Conservation (phyloP, 2,329 filamentous ascomycete species). For the Thielaviopsis punctulata region DNA sequence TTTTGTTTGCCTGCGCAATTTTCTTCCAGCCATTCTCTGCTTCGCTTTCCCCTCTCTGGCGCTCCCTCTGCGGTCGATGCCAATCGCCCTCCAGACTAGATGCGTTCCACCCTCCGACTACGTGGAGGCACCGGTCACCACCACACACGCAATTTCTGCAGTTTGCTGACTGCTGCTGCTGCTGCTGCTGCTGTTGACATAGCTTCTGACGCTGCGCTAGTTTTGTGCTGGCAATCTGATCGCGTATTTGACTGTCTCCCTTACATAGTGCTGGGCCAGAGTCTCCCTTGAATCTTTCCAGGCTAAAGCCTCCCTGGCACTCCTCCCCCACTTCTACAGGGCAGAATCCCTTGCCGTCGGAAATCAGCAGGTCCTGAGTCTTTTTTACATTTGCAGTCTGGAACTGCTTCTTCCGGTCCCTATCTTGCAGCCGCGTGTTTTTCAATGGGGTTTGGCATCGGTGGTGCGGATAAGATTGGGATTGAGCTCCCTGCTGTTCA, state of each 20-base stretch:
- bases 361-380: background rate
- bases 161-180: background rate
- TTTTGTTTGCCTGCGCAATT: too few relatives aligned
- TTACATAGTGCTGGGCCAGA: background rate
- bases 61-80: too few relatives aligned
- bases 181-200: background rate
- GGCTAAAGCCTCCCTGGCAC: background rate
- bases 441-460: background rate
- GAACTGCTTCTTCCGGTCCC: too few relatives aligned
- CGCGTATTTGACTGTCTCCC: background rate
- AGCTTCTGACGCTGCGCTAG: background rate
- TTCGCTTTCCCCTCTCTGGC: background rate
- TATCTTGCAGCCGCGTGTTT: too few relatives aligned
- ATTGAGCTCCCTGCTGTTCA: background rate
- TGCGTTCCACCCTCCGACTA: too few relatives aligned
- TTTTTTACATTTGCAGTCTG: background rate
- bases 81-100: too few relatives aligned
- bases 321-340: slow-evolving; percentile 2
- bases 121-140: too few relatives aligned
- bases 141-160: background rate
- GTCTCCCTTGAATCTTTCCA: background rate
- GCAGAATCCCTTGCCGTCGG: background rate
- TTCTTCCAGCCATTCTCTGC: background rate
- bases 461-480: background rate
- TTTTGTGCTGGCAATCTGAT: background rate